These are phyloP conservation scores for Pistacia atlantica DNA, from an alignment of 345 rosid genomes.

Conservation along the genomic window DNA sequence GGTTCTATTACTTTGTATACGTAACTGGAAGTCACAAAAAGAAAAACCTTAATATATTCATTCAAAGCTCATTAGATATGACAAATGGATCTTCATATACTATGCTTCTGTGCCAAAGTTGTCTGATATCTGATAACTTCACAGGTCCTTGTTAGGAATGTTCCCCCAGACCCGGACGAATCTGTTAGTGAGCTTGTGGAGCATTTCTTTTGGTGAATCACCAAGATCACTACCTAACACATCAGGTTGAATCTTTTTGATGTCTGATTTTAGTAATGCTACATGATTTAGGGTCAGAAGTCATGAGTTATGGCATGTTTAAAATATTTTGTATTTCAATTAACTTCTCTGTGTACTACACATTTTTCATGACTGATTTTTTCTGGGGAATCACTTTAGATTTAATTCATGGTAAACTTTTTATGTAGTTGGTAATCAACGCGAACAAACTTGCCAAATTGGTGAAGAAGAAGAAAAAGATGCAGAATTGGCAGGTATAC, in stretches of 20 bases:
- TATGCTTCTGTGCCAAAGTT: background rate
- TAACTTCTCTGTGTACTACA: background rate
- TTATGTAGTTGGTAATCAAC: too few relatives aligned
- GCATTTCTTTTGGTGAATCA: constrained; percentile 85
- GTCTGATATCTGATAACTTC: constrained; percentile 8
- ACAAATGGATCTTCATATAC: background rate
- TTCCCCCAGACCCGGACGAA: constrained; percentile 78
- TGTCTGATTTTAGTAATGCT: background rate
- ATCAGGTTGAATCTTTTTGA: constrained; percentile 49
- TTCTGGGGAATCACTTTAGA: background rate
- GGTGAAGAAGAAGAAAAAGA: too few relatives aligned
- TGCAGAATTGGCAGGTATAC: too few relatives aligned
- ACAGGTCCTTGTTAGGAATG: constrained; percentile 83
- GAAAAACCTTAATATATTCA: background rate
- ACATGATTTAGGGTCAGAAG: background rate
- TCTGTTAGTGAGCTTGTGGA: constrained; percentile 83
- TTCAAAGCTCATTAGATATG: background rate
- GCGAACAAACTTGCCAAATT: too few relatives aligned
- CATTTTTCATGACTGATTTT: background rate
- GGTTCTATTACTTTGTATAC: background rate
- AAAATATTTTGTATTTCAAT: background rate
- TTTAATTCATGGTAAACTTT: too few relatives aligned
- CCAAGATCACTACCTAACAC: constrained; percentile 72
- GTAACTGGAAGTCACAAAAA: background rate
- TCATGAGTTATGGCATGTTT: background rate